Percentiles rank a stretch among this genome's conserved stretches.
These are phyloP conservation scores for Hysterium pulicare DNA, from an alignment of 2,329 filamentous ascomycete species.

Conservation along the genomic window DNA sequence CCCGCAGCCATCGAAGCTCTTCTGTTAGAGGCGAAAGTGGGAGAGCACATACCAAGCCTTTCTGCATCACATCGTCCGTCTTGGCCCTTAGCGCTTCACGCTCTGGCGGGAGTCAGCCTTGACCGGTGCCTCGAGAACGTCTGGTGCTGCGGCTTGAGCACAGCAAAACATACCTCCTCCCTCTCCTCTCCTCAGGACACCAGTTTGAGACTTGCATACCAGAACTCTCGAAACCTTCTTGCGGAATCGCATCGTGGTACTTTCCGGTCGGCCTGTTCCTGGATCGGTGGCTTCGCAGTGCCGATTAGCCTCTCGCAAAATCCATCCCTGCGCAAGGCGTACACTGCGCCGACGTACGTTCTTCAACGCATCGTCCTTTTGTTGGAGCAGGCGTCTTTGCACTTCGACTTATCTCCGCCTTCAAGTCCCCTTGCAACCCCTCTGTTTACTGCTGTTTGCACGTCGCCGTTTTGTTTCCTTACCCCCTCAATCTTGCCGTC, in stretches of 20 bases:
- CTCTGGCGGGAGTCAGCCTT: slow-evolving; percentile 32
- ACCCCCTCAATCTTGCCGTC: neutral
- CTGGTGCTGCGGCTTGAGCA: slow-evolving; percentile 26
- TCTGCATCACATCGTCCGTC: slow-evolving; percentile 15
- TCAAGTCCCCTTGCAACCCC: neutral
- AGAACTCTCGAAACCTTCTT: slow-evolving; percentile 1
- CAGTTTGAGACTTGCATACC: slow-evolving; percentile 3
- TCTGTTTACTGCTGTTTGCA: neutral
- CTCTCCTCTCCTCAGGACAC: slow-evolving; percentile 17
- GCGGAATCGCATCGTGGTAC: neutral
- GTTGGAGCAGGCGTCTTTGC: neutral
- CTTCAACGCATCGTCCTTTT: neutral
- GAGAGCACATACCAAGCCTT: neutral
- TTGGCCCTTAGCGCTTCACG: slow-evolving; percentile 26
- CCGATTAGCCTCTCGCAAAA: neutral
- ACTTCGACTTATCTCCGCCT: neutral
- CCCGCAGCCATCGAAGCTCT: neutral
- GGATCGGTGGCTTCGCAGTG: slow-evolving; percentile 2
- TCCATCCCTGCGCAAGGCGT: slow-evolving; percentile 1
- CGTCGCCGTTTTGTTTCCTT: neutral
- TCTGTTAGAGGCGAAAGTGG: slow-evolving; percentile 1
- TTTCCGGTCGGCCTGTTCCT: slow-evolving; percentile 1
- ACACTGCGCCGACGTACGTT: slow-evolving; percentile 1
- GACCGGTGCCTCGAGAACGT: slow-evolving; percentile 30
- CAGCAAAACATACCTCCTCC: slow-evolving; percentile 20